phyloP scores from a whole-genome alignment of 2,329 filamentous ascomycete genomes.

The Mycosphaerelloides madeirae region DNA sequence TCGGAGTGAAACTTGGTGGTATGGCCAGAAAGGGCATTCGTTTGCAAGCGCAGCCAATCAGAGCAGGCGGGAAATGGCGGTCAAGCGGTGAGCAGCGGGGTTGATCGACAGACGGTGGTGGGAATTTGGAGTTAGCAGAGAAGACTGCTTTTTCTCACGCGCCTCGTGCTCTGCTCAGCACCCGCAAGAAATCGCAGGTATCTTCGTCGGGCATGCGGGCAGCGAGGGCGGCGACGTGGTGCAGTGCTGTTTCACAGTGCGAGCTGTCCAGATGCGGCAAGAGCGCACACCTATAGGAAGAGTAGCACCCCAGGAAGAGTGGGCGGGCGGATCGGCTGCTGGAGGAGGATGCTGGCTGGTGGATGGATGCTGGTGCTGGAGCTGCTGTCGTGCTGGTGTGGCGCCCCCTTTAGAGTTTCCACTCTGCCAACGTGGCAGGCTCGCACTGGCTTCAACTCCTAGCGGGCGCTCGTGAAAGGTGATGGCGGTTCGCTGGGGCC shows the following conservation, averaged over 20 bases:
- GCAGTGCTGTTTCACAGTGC: constrained; percentile 13
- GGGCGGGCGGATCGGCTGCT: neutral
- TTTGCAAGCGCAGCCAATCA: constrained; percentile 20
- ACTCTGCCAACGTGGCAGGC: constrained; percentile 25
- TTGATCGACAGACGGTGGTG: constrained; percentile 2
- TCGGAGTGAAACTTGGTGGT: constrained; percentile 12
- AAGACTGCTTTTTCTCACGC: too few species aligned
- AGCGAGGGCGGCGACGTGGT: constrained; percentile 4
- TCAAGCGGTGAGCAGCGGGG: neutral
- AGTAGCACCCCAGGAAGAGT: too few species aligned
- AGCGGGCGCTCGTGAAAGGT: neutral
- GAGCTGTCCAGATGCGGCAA: constrained; percentile 14
- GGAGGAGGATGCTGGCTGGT: constrained; percentile 13
- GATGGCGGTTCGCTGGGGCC: constrained; percentile 2
- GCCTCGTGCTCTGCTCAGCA: constrained; percentile 17
- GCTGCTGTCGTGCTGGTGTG: neutral
- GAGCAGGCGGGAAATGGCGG: neutral
- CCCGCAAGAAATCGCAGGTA: neutral
- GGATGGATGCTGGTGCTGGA: constrained; percentile 17
- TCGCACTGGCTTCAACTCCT: constrained; percentile 18
- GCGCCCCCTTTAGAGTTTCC: constrained; percentile 22
- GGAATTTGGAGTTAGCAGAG: too few species aligned
- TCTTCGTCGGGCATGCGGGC: neutral
- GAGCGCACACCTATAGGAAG: constrained; percentile 15
- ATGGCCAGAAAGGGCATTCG: constrained; percentile 11